Percentiles rank a stretch among this genome's conserved stretches.
Conservation (phyloP, 148 eudicot genomes). For the Gaultheria prostrata region DNA sequence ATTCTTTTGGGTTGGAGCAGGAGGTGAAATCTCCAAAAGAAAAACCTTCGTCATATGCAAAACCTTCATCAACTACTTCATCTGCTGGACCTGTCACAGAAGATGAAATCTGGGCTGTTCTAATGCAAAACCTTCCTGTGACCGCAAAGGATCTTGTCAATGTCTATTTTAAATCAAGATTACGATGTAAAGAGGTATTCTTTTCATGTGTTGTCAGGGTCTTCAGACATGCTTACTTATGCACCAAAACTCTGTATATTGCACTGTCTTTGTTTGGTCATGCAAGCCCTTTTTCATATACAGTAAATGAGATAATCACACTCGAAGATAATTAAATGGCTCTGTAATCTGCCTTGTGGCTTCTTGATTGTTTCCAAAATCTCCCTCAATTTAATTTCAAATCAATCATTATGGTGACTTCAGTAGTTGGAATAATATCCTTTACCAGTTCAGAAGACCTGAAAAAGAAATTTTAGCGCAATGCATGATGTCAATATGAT, state of each 20-base stretch:
- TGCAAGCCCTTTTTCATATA: neutral
- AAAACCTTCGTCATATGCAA: constrained; percentile 39
- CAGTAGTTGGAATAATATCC: too few species aligned
- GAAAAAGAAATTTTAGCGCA: too few species aligned
- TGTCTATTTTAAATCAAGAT: constrained; percentile 68
- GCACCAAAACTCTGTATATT: too few species aligned
- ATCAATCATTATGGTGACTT: too few species aligned
- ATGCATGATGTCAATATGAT: too few species aligned
- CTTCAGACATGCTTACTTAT: neutral
- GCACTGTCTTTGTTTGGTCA: neutral
- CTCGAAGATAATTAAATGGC: neutral
- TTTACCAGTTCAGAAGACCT: too few species aligned
- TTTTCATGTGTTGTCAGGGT: neutral
- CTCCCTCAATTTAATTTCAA: too few species aligned
- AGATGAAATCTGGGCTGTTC: constrained; percentile 82
- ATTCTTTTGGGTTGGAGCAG: constrained; percentile 31
- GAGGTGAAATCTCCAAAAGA: constrained; percentile 60
- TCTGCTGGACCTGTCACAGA: constrained; percentile 81
- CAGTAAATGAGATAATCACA: too few species aligned
- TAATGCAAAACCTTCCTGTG: constrained; percentile 60
- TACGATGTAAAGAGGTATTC: constrained; percentile 61
- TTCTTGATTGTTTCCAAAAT: neutral
- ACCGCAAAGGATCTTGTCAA: constrained; percentile 80
- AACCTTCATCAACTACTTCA: constrained; percentile 32
- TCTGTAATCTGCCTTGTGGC: neutral